phyloP scores from a whole-genome alignment of 2,329 filamentous ascomycete species.

The Apiospora aurea region DNA sequence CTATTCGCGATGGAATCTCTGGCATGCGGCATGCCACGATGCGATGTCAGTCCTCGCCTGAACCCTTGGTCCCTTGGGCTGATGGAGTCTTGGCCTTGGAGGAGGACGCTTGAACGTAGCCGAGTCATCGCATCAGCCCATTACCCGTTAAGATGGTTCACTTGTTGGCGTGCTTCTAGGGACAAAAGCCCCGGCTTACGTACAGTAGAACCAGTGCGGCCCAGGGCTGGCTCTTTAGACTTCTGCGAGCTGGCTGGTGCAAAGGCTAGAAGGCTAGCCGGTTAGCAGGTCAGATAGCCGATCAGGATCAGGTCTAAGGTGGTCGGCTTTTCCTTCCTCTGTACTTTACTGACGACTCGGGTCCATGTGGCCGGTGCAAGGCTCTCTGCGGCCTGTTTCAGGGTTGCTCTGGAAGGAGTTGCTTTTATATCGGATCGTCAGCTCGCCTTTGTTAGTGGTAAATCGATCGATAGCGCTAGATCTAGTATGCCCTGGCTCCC shows the following conservation, averaged over 20 bases:
- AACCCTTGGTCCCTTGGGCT: background rate
- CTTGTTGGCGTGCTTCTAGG: background rate
- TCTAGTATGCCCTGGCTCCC: background rate
- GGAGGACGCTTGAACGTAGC: background rate
- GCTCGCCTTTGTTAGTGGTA: background rate
- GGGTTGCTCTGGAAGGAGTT: background rate
- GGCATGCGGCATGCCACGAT: background rate
- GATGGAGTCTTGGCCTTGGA: background rate
- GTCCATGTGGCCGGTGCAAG: conserved; percentile 3
- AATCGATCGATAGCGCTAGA: background rate
- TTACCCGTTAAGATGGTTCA: background rate
- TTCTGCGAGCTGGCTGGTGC: background rate
- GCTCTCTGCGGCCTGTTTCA: background rate
- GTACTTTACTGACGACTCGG: background rate
- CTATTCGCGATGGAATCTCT: background rate
- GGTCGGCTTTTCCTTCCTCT: background rate
- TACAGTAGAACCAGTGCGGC: background rate
- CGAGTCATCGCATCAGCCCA: background rate
- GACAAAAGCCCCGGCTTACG: background rate
- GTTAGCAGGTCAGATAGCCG: background rate
- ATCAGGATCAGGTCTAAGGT: background rate
- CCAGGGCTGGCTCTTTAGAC: conserved; percentile 5
- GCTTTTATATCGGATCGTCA: background rate
- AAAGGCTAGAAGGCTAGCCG: background rate
- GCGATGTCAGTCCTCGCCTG: background rate